Conservation (phyloP, 2,329 filamentous ascomycete genomes). For the Stromatinia cepivora region DNA sequence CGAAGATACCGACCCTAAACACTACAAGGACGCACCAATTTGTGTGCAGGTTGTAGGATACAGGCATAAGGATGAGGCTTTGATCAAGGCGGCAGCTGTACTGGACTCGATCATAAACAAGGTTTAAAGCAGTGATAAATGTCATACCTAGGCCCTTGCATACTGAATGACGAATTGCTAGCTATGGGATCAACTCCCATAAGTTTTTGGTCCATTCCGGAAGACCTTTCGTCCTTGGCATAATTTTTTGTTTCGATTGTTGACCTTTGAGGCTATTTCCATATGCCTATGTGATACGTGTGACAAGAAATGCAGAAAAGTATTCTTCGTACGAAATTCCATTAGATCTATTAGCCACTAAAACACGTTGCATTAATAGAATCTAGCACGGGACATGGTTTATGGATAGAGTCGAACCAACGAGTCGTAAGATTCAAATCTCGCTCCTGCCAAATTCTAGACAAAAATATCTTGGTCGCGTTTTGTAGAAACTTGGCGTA, state of each 20-base stretch:
- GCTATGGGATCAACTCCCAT: not conserved
- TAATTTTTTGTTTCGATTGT: not conserved
- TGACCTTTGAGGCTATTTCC: not conserved
- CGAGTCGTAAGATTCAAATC: constrained; percentile 26
- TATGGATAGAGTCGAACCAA: not conserved
- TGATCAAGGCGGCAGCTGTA: constrained; percentile 34
- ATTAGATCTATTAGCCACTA: not conserved
- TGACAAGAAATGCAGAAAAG: not conserved
- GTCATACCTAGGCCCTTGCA: not conserved
- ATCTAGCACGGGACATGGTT: not conserved
- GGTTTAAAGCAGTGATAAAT: not conserved
- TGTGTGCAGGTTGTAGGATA: constrained; percentile 41
- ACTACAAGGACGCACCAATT: constrained; percentile 37
- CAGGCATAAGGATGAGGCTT: constrained; percentile 38
- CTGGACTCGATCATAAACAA: constrained; percentile 30
- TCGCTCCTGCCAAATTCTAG: constrained; percentile 37
- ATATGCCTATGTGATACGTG: not conserved
- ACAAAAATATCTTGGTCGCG: constrained; percentile 34
- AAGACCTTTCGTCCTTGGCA: not conserved
- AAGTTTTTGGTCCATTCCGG: not conserved
- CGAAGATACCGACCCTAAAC: constrained; percentile 39
- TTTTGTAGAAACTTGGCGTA: constrained; percentile 34
- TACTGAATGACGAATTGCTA: not conserved
- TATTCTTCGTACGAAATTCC: not conserved
- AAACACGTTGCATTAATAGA: not conserved